Evolutionary conservation across 768 basidiomycete genomes (phyloP), one percentile per base, ranked within the genome.

Genomic region (Phaeotremella skinneri): DNA sequence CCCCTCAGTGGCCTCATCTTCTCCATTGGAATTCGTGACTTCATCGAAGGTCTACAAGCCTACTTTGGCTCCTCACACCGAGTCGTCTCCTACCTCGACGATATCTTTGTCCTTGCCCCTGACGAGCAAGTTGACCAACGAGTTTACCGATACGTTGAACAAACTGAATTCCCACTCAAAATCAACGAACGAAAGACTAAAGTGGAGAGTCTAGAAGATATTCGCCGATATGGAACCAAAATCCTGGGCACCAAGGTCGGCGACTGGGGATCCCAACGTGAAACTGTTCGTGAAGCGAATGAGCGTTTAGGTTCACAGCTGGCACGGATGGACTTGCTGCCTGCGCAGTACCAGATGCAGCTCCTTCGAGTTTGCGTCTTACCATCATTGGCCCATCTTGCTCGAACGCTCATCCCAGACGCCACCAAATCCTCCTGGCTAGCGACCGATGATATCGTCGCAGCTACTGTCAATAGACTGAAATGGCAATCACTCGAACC

Each of bases 1-100:
- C 67, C 63, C 2, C 58, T 69, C 6, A 56, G 64, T n/a, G 55
- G 61, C 9, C 55, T 68, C 17, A 32, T 68, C 48, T 66, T 66
- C 54, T 67, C 66, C 3, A 21, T 67, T 27, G 56, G 45, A 5
- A 27, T 57, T 23, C 59, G 63, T 4, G 21, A 34, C 30, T 3
- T 52, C 16, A 43, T 64, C 27, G 49, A 31, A 16, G 47, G 16
- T 4, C 49, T 62, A 11, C 29, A 39, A 20, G 27, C 39, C 2
- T 20, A 30, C n/a, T 52, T 63, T 13, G 66, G 66, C n/a, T 27
- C 20, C 3, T 21, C 30, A 16, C 51, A 32, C 27, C 27, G 39
- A 17, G 27, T 58, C 27, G 27, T 64, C 23, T 43, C 58, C 23
- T 63, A 67, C 51, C 62, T 59, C 13, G 56, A 65, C 34, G 64